Base-by-base conservation (phyloP, 768 basidiomycete genomes). In the Panaeolus papilionaceus region DNA sequence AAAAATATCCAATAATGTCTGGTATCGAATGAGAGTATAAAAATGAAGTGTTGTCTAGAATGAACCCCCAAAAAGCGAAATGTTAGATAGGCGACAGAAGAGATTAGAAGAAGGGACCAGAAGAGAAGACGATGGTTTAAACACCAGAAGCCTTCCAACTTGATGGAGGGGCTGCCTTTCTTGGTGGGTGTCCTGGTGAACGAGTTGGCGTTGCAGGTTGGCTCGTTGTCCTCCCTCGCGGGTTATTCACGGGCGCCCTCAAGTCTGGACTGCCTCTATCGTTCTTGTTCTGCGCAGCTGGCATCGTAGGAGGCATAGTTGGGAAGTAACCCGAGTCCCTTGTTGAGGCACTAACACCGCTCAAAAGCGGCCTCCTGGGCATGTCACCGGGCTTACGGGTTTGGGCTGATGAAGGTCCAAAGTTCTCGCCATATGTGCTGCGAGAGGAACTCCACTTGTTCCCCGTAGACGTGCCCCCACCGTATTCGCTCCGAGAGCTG, bases 361-460 rank as follows among this genome's bases (percentile, higher is more conserved):
- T 58, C 28, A 58, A 33, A 12, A 58, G 33, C 1, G 54, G 54
- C 7, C 14, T 28, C 26, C 14, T 58, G 8, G 28, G 20, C 26
- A 33, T 33, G 11, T 58, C 54, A 16, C 54, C 54, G 14, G 26
- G 4, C 33, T n/a, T 58, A 5, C 54, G 54, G 11, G 54, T 12
- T 9, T n/a, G 26, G 7, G 54, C 28, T 58, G 54, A 58, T n/a
- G 71, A 71, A 20, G 85, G 81, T 8, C 87, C 85, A 73, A 89
- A 87, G 8, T 84, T 75, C 68, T 91, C 91, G 12, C 92, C 93
- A 71, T 93, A 93, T 61, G 86, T 88, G 71, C 90, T 93, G 71
- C 84, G 83, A 49, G 90, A 85, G 23, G 84, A 83, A 68, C 73
- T 82, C 85, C 85, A 86, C 28, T 58, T 58, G 79, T 86, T 88